A percentile compares a stretch with the other conserved stretches of the same genome.
Conservation (phyloP, 2,329 filamentous ascomycete genomes). For the Colletotrichum destructivum region DNA sequence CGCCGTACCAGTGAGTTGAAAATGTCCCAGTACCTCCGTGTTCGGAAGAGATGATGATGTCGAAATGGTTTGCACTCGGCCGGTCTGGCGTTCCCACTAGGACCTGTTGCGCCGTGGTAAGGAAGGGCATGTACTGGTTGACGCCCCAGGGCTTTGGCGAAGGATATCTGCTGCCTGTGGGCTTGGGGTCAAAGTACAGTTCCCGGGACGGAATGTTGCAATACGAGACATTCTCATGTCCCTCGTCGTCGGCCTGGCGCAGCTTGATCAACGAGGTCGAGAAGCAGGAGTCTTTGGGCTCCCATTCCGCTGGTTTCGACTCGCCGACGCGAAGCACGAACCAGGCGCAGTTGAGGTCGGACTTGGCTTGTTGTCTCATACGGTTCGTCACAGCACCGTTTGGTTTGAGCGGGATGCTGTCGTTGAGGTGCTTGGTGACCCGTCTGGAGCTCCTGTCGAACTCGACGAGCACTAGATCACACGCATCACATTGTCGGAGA, state of each 20-base stretch:
- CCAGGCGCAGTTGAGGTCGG: constrained; percentile 31
- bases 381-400: not conserved
- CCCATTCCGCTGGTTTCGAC: constrained; percentile 35
- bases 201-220: constrained; percentile 16
- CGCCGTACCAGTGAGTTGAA: constrained; percentile 31
- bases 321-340: constrained; percentile 45
- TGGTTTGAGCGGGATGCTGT: constrained; percentile 4
- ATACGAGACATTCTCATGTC: constrained; percentile 31
- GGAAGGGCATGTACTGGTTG: constrained; percentile 47
- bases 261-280: constrained; percentile 29
- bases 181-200: not conserved
- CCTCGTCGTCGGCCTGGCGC: not conserved
- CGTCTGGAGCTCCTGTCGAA: constrained; percentile 6
- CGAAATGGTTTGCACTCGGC: constrained; percentile 14
- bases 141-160: constrained; percentile 43
- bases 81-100: constrained; percentile 43
- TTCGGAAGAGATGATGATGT: constrained; percentile 14
- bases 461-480: constrained; percentile 28
- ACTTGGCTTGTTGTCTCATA: not conserved
- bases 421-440: not conserved
- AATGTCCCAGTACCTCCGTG: not conserved
- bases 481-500: constrained; percentile 22
- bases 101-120: constrained; percentile 48
- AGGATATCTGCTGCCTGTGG: not conserved
- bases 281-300: constrained; percentile 45